Evolutionary conservation across 345 rosid species (phyloP).

Genomic region (Populus tremula): DNA sequence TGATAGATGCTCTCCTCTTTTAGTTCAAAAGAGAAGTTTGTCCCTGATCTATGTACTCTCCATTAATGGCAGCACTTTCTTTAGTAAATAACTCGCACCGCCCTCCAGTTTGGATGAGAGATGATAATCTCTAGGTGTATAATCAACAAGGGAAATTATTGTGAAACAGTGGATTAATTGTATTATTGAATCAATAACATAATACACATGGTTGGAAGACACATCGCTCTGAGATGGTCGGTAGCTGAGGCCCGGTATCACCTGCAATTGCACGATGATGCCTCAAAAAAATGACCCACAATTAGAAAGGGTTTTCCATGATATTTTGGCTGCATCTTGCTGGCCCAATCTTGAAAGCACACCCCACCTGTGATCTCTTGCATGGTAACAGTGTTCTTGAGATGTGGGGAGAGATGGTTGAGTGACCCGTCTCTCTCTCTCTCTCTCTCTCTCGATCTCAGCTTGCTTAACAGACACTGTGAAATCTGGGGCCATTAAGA

Average conservation of each 20-base stretch:
- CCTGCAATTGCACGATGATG: not conserved
- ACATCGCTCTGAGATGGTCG: slow-evolving; percentile 12
- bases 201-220: slow-evolving; percentile 4
- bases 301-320: not conserved
- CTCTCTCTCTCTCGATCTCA: not conserved
- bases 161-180: slow-evolving; percentile 13
- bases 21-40: slow-evolving; percentile 13
- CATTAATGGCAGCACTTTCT: not conserved
- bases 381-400: not conserved
- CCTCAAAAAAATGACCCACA: slow-evolving; percentile 7
- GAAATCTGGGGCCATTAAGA: not conserved
- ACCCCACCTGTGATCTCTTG: not conserved
- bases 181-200: slow-evolving; percentile 23
- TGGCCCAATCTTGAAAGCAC: not conserved
- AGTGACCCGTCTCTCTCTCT: not conserved
- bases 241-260: slow-evolving; percentile 17
- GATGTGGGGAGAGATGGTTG: not conserved
- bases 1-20: slow-evolving; percentile 4
- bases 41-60: slow-evolving; percentile 4
- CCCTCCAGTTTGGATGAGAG: not conserved
- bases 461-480: too few species aligned
- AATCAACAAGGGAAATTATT: not conserved
- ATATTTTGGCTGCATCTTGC: slow-evolving; percentile 10
- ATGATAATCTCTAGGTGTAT: not conserved
- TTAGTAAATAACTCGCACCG: not conserved